These are phyloP conservation scores for Euphorbia tirucalli DNA, from an alignment of 345 rosid species.

Conservation along the genomic window DNA sequence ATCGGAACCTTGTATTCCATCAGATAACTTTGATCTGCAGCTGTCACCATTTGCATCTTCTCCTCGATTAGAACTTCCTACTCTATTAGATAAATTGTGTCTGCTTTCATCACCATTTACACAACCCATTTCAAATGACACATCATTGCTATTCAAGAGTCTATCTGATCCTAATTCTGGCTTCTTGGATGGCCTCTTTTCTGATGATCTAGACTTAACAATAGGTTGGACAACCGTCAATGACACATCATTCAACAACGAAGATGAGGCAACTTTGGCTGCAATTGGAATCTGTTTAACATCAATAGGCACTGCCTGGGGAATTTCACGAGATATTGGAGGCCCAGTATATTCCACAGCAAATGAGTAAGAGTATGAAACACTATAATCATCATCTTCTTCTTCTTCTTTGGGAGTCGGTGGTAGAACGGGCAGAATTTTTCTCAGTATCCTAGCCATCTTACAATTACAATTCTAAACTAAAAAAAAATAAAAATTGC, in stretches of 20 bases:
- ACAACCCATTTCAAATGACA: slow-evolving; percentile 21
- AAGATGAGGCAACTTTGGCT: slow-evolving; percentile 36
- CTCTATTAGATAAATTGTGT: not conserved
- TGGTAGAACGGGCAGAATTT: slow-evolving; percentile 42
- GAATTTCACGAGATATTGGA: slow-evolving; percentile 45
- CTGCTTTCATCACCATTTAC: not conserved
- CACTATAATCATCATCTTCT: slow-evolving; percentile 35
- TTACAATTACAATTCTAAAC: not conserved
- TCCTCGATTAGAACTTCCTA: slow-evolving; percentile 15
- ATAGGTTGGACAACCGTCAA: slow-evolving; percentile 66
- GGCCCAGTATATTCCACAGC: slow-evolving; percentile 78
- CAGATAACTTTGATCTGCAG: slow-evolving; percentile 12
- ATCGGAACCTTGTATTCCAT: slow-evolving; percentile 20
- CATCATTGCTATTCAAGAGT: slow-evolving; percentile 10
- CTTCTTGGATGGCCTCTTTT: slow-evolving; percentile 24
- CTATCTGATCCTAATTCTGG: slow-evolving; percentile 17
- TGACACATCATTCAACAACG: slow-evolving; percentile 22
- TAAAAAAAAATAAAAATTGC: not conserved
- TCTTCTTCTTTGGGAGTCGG: slow-evolving; percentile 22
- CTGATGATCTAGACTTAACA: slow-evolving; percentile 27
- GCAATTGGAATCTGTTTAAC: slow-evolving; percentile 66
- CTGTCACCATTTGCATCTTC: slow-evolving; percentile 17
- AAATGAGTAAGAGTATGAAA: slow-evolving; percentile 48
- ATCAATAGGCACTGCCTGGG: slow-evolving; percentile 58
- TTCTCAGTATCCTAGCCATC: slow-evolving; percentile 56